phyloP scores from a whole-genome alignment of 2,329 filamentous ascomycete species.

The Coleophoma eucalyptorum region DNA sequence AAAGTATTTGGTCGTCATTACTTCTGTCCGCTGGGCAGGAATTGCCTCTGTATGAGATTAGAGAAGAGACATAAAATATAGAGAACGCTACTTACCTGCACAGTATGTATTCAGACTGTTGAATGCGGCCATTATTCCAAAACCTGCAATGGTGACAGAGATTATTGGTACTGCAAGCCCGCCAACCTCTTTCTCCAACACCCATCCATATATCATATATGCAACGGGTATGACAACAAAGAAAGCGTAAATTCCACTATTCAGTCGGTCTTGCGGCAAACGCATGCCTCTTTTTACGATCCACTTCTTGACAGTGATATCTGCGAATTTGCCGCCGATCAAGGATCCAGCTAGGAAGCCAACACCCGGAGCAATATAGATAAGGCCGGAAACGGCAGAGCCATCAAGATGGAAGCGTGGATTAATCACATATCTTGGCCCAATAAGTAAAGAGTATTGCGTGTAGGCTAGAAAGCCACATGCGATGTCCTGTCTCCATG shows the following conservation, averaged over 20 bases:
- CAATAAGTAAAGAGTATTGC: constrained; percentile 53
- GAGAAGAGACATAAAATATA: too few species aligned
- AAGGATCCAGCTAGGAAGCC: constrained; percentile 64
- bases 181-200: constrained; percentile 27
- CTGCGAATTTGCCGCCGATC: constrained; percentile 51
- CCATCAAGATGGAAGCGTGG: constrained; percentile 63
- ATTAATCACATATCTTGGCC: constrained; percentile 64
- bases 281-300: constrained; percentile 31
- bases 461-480: constrained; percentile 17
- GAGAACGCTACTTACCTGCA: constrained; percentile 24
- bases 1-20: constrained; percentile 28
- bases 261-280: constrained; percentile 28
- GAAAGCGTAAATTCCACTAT: constrained; percentile 25
- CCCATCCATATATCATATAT: constrained; percentile 32
- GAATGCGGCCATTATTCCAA: constrained; percentile 33
- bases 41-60: constrained; percentile 17
- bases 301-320: constrained; percentile 34
- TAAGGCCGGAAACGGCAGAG: constrained; percentile 60
- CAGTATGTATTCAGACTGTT: constrained; percentile 36
- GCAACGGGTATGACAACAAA: constrained; percentile 28
- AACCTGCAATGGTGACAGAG: constrained; percentile 27
- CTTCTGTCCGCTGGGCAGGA: constrained; percentile 18
- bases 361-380: constrained; percentile 65
- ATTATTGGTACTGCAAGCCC: constrained; percentile 31
- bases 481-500: constrained; percentile 5